phyloP scores from a whole-genome alignment of 1,284 basidiomycete species.

The Mycena sp. region DNA sequence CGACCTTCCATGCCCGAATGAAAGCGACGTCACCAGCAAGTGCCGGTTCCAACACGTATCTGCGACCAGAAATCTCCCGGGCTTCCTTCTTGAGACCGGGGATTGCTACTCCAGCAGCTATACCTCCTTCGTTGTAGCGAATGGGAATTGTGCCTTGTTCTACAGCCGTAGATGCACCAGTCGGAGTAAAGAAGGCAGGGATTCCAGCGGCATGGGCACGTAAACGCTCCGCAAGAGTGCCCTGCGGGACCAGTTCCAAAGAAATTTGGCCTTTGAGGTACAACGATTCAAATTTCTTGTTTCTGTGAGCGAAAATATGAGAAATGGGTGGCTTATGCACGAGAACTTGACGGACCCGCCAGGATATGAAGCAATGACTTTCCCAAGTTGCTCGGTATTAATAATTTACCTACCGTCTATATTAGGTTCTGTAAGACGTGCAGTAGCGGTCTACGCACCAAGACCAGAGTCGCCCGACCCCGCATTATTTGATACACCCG shows the following conservation, averaged over 20 bases:
- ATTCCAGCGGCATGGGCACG: constrained; percentile 95
- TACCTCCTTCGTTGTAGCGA: constrained; percentile 76
- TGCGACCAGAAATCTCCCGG: constrained; percentile 82
- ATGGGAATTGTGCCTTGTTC: constrained; percentile 83
- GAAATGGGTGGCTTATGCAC: constrained; percentile 6
- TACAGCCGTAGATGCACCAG: constrained; percentile 90
- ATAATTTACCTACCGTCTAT: constrained; percentile 68
- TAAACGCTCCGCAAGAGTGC: constrained; percentile 90
- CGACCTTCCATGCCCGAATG: constrained; percentile 94
- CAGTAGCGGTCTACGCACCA: constrained; percentile 56
- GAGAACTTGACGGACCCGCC: constrained; percentile 65
- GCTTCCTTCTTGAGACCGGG: constrained; percentile 84
- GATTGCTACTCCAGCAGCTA: constrained; percentile 70
- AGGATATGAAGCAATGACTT: constrained; percentile 90
- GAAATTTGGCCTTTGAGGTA: constrained; percentile 87
- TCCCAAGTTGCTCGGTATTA: constrained; percentile 82
- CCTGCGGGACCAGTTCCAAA: constrained; percentile 91
- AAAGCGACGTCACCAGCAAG: constrained; percentile 91
- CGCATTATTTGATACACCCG: constrained; percentile 92
- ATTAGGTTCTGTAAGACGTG: neutral
- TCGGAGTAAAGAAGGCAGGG: constrained; percentile 96
- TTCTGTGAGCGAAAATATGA: constrained; percentile 52
- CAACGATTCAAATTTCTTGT: constrained; percentile 79
- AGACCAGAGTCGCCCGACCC: constrained; percentile 83
- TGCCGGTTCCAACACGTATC: constrained; percentile 89